phyloP scores from a whole-genome alignment of 176 grass and related monocot genomes.

The Puya raimondii region DNA sequence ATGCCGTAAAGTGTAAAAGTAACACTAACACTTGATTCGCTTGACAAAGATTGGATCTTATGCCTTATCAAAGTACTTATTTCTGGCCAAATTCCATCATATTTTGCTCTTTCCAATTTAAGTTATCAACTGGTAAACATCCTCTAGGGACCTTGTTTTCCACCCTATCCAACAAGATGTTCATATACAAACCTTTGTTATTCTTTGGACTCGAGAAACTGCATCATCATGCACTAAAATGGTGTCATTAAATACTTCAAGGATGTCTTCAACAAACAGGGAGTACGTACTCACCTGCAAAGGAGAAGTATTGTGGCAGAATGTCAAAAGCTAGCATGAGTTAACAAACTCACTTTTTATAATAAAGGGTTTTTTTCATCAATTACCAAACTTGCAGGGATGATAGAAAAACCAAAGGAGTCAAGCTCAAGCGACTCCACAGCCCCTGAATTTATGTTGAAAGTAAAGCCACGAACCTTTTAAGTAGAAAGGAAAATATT shows the following conservation, averaged over 20 bases:
- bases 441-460: conserved; percentile 77
- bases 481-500: conserved; percentile 12
- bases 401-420: conserved; percentile 74
- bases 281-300: conserved; percentile 82
- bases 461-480: conserved; percentile 82
- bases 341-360: neutral
- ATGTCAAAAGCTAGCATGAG: neutral
- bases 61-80: neutral
- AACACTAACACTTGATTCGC: too few relatives aligned
- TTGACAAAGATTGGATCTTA: too few relatives aligned
- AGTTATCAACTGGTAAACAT: neutral
- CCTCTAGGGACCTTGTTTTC: neutral
- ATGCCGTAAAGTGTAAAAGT: too few relatives aligned
- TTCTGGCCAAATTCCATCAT: neutral
- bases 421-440: conserved; percentile 89
- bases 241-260: conserved; percentile 65
- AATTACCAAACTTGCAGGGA: conserved; percentile 84
- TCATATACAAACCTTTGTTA: conserved; percentile 62
- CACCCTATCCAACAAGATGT: neutral
- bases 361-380: neutral
- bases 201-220: conserved; percentile 68
- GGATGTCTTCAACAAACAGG: conserved; percentile 74
- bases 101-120: neutral
- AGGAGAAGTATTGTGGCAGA: conserved; percentile 6
- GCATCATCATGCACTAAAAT: conserved; percentile 74